phyloP scores from a whole-genome alignment of 805 yeast species.

The Isabelozyma pseudorhagii region DNA sequence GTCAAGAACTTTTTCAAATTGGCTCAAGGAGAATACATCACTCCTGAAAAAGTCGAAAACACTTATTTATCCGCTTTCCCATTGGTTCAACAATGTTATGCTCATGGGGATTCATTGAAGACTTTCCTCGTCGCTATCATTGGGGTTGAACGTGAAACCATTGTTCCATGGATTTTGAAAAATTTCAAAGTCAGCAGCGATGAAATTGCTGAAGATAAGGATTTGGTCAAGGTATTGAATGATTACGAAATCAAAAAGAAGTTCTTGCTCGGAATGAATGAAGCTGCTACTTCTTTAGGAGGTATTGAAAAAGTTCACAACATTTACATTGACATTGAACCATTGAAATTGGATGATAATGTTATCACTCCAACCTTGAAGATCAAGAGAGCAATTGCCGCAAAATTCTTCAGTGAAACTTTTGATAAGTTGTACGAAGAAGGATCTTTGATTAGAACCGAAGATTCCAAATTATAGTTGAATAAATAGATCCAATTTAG shows the following conservation, averaged over 20 bases:
- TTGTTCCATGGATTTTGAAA: conserved; percentile 11
- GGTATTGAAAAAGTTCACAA: conserved; percentile 41
- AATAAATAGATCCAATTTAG: not conserved
- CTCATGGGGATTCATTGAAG: conserved; percentile 30
- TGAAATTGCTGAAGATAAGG: conserved; percentile 6
- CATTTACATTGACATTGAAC: conserved; percentile 33
- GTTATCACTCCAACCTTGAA: conserved; percentile 43
- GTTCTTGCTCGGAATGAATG: conserved; percentile 22
- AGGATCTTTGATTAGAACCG: conserved; percentile 22
- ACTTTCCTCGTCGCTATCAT: conserved; percentile 27
- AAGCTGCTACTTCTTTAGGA: conserved; percentile 15
- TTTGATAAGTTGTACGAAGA: conserved; percentile 33
- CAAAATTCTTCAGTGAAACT: conserved; percentile 21
- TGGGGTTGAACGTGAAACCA: conserved; percentile 21
- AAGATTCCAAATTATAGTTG: conserved; percentile 15
- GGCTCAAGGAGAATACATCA: conserved; percentile 42
- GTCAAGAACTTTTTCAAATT: conserved; percentile 45
- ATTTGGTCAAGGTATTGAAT: conserved; percentile 20
- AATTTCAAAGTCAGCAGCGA: conserved; percentile 9
- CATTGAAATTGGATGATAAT: conserved; percentile 34
- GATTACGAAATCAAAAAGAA: conserved; percentile 15
- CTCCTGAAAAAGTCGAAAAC: conserved; percentile 40
- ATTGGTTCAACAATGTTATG: conserved; percentile 23
- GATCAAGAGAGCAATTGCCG: conserved; percentile 38
- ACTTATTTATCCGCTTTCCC: conserved; percentile 28